Percentiles rank a stretch among this genome's conserved stretches.
Evolutionary conservation across 2,329 filamentous ascomycete genomes (phyloP).

Genomic region (Aspergillus proliferans): DNA sequence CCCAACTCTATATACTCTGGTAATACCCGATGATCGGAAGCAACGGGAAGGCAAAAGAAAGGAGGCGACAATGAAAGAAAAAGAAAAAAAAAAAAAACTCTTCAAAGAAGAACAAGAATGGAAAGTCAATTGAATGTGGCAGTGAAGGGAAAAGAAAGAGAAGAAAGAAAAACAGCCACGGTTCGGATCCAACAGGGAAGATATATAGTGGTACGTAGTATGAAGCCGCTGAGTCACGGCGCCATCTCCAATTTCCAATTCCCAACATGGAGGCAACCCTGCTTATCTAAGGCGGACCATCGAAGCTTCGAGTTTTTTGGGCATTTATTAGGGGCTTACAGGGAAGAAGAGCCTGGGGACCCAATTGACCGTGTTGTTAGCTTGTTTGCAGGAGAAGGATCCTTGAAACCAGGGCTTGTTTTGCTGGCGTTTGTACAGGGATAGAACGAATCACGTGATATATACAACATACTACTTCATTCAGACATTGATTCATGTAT

Average conservation of each 20-base stretch:
- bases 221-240: no score
- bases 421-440: not conserved
- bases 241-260: not conserved
- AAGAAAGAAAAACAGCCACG: not conserved
- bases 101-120: not conserved
- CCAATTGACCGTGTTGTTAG: not conserved
- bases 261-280: not conserved
- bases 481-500: not conserved
- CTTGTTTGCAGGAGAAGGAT: not conserved
- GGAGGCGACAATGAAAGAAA: not conserved
- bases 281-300: not conserved
- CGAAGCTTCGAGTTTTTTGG: not conserved
- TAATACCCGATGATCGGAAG: constrained; percentile 4
- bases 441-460: not conserved
- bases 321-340: not conserved
- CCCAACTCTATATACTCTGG: constrained; percentile 2
- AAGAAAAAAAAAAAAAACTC: not conserved
- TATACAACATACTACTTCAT: not conserved
- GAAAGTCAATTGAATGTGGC: not conserved
- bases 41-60: constrained; percentile 5
- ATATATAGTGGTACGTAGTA: no score
- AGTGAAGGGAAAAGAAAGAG: not conserved
- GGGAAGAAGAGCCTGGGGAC: not conserved
- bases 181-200: not conserved
- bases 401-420: not conserved